Base-by-base conservation (phyloP, 2,329 filamentous ascomycete species). In the Claviceps sp. region DNA sequence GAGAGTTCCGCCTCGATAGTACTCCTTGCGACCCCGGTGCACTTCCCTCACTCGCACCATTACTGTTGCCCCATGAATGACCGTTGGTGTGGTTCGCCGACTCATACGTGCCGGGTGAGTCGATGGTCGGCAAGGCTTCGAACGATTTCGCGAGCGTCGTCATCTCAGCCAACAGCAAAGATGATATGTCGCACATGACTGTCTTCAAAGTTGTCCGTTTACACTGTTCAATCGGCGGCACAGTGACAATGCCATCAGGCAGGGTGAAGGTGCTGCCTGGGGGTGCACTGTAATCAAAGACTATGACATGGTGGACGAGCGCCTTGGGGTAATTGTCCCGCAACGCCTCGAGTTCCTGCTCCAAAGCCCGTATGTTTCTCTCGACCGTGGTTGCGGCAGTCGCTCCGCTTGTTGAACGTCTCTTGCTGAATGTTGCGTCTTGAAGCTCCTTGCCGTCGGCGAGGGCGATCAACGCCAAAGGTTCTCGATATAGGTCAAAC, bases 401-500 rank as follows among this genome's bases (percentile, higher is more conserved):
- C 44, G 73, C 75, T 9, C 53, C 48, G 50, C 74, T 76, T 9
- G 70, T 65, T 13, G 78, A 81, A 49, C 73, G 70, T 43, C 77
- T 70, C 60, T 76, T 78, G 65, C 70, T 76, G 56, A 80, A 78
- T 44, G 70, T 67, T 4, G 70, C 65, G 54, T 74, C 73, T 54
- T 74, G 69, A 26, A 87, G 74, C 66, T 94, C 88, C 42, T 72
- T 69, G 47, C 87, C 89, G 67, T 97, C 91, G 16, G 88, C 87
- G 54, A 97, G 75, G 3, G 88, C 91, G 56, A 98, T 78, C 26
- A 97, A 76, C 49, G 86, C 80, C 51, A 96, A 74, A 8, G 89
- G 85, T 65, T 95, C 88, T 60, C 90, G 80, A 66, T 88, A 95
- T 44, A 91, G 74, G 65, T 98, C 93, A 72, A 96, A 96, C 1